A percentile compares a stretch with the other conserved stretches of the same genome.
phyloP scores from a whole-genome alignment of 2,329 filamentous ascomycete species.

The Nothopassalora personata region DNA sequence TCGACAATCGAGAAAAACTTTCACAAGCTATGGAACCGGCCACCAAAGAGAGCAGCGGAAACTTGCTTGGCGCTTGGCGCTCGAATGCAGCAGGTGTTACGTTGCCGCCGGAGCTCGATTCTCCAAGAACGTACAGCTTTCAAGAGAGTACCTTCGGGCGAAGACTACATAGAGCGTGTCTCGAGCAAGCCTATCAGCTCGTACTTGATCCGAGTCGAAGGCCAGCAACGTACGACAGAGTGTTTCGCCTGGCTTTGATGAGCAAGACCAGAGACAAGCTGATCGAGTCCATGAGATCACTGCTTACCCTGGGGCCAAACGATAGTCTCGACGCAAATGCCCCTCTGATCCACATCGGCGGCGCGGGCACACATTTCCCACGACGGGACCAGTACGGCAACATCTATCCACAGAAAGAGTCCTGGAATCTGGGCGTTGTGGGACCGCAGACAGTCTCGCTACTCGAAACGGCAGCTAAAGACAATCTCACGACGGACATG shows the following conservation, averaged over 20 bases:
- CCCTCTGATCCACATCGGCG: slow-evolving; percentile 62
- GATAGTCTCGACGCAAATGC: slow-evolving; percentile 56
- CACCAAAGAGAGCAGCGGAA: background rate
- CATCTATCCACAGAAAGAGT: slow-evolving; percentile 42
- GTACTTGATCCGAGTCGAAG: slow-evolving; percentile 45
- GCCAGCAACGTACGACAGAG: slow-evolving; percentile 20
- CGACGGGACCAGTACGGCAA: slow-evolving; percentile 47
- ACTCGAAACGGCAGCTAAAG: slow-evolving; percentile 23
- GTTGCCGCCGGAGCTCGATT: slow-evolving; percentile 6
- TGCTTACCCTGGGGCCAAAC: slow-evolving; percentile 36
- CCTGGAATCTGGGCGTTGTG: slow-evolving; percentile 27
- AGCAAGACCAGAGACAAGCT: slow-evolving; percentile 17
- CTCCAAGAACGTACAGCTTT: slow-evolving; percentile 53
- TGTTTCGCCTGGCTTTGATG: slow-evolving; percentile 26
- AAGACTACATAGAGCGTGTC: slow-evolving; percentile 59
- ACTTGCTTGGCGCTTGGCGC: slow-evolving; percentile 5
- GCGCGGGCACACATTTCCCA: slow-evolving; percentile 60
- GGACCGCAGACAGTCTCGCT: slow-evolving; percentile 27
- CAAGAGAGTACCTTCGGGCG: slow-evolving; percentile 65
- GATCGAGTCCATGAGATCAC: slow-evolving; percentile 33
- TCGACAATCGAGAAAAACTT: slow-evolving; percentile 1
- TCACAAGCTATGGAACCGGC: background rate
- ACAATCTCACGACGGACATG: slow-evolving; percentile 28
- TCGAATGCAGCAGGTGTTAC: slow-evolving; percentile 27
- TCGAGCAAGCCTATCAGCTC: slow-evolving; percentile 59